phyloP scores from a whole-genome alignment of 176 grass and related monocot species.

The Lolium perenne region DNA sequence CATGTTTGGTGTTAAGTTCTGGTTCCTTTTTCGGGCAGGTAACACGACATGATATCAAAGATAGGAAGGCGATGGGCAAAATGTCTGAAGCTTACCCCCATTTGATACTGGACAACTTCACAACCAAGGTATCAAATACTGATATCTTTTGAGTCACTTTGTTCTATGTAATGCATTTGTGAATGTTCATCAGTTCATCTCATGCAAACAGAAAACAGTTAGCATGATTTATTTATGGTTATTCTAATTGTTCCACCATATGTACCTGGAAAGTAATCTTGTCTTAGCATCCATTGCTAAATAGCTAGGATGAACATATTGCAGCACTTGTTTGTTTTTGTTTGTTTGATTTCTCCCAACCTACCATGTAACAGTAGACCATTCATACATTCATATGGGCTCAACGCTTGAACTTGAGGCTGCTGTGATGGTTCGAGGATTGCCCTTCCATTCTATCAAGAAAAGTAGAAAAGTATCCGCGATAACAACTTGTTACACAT shows the following conservation, averaged over 20 bases:
- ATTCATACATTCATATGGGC: not conserved
- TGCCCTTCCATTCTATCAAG: no score
- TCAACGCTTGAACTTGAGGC: not conserved
- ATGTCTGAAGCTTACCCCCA: conserved; percentile 98
- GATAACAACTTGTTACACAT: not conserved
- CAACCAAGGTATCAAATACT: conserved; percentile 56
- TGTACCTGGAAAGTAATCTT: not conserved
- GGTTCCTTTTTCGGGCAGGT: conserved; percentile 52
- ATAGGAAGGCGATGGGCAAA: conserved; percentile 87
- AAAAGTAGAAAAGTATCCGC: no score
- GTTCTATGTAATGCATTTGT: not conserved
- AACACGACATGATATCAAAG: conserved; percentile 89
- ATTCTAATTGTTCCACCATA: not conserved
- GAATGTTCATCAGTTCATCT: not conserved
- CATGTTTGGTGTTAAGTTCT: conserved; percentile 21
- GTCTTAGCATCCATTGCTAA: no score
- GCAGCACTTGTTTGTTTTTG: not conserved
- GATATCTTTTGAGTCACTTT: not conserved
- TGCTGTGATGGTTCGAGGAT: not conserved
- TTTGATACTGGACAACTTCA: conserved; percentile 86
- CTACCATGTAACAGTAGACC: not conserved
- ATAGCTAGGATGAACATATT: not conserved
- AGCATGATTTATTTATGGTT: not conserved
- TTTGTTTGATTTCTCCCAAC: not conserved
- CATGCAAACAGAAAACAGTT: not conserved